These are phyloP conservation scores for Xerocomellus dryophilus DNA, from an alignment of 768 basidiomycete genomes.

Conservation along the genomic window DNA sequence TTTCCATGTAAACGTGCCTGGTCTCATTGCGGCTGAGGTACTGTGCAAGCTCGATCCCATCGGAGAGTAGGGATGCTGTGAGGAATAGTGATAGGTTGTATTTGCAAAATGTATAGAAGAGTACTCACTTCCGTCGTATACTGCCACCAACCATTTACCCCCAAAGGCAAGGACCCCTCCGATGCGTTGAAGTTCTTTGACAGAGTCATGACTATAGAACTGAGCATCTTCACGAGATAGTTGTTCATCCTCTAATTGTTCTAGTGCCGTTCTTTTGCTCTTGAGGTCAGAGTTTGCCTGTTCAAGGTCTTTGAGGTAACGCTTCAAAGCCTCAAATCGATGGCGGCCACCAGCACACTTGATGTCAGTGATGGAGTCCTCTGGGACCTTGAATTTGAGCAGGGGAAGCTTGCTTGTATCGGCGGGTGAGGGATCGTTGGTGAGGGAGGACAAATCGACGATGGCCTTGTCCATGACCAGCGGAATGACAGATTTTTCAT, in stretches of 20 bases:
- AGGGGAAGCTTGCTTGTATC: neutral
- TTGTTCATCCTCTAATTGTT: too few species aligned
- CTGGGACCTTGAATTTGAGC: neutral
- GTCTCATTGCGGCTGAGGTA: slow-evolving; percentile 9
- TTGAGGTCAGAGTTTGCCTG: neutral
- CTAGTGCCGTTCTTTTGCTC: neutral
- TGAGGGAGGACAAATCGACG: neutral
- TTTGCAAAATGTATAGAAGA: too few species aligned
- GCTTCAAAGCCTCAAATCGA: neutral
- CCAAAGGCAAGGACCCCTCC: too few species aligned
- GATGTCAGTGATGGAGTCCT: neutral
- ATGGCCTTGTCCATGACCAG: neutral
- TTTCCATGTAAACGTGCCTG: slow-evolving; percentile 14
- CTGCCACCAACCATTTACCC: neutral
- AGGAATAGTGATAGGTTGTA: neutral
- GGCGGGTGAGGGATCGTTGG: neutral
- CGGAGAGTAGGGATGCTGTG: neutral
- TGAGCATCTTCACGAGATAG: too few species aligned
- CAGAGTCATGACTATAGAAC: too few species aligned
- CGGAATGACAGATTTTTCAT: neutral
- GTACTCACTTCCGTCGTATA: neutral
- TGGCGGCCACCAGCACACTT: neutral
- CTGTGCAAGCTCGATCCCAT: slow-evolving; percentile 1
- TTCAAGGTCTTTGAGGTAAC: neutral
- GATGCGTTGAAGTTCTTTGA: too few species aligned